A percentile compares a stretch with the other conserved stretches of the same genome.
Evolutionary conservation across 805 yeast genomes (phyloP).

Genomic region (Kuraishia molischiana): DNA sequence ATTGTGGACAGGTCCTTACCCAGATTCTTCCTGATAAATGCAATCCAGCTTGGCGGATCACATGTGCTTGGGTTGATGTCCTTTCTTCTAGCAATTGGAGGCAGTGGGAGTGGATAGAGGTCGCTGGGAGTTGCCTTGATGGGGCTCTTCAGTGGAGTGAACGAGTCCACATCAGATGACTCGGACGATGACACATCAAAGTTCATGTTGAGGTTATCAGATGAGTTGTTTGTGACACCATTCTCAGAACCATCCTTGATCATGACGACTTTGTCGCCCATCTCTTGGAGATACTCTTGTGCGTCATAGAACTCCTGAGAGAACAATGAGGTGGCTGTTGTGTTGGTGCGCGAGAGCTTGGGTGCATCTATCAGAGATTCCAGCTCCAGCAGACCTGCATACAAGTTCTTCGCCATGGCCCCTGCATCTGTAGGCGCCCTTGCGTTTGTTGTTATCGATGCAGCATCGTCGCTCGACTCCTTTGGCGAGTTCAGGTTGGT

Average conservation of each 20-base stretch:
- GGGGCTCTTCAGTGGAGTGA: constrained; percentile 1
- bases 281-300: constrained; percentile 43
- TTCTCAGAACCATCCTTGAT: constrained; percentile 23
- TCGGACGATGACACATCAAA: background rate
- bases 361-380: background rate
- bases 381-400: background rate
- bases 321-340: constrained; percentile 24
- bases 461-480: background rate
- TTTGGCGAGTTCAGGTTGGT: background rate
- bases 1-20: constrained; percentile 83
- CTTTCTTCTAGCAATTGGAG: constrained; percentile 39
- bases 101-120: constrained; percentile 63
- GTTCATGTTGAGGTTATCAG: background rate
- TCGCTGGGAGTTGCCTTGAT: constrained; percentile 12
- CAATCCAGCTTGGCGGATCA: constrained; percentile 74
- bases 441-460: background rate
- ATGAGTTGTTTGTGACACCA: background rate
- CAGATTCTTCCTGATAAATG: constrained; percentile 78
- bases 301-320: constrained; percentile 63
- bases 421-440: background rate
- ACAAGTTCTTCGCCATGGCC: background rate
- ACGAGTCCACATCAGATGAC: background rate
- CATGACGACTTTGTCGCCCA: constrained; percentile 45
- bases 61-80: constrained; percentile 50
- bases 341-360: constrained; percentile 3